phyloP scores from a whole-genome alignment of 495 filamentous ascomycete species.

The Bacidia gigantensis region DNA sequence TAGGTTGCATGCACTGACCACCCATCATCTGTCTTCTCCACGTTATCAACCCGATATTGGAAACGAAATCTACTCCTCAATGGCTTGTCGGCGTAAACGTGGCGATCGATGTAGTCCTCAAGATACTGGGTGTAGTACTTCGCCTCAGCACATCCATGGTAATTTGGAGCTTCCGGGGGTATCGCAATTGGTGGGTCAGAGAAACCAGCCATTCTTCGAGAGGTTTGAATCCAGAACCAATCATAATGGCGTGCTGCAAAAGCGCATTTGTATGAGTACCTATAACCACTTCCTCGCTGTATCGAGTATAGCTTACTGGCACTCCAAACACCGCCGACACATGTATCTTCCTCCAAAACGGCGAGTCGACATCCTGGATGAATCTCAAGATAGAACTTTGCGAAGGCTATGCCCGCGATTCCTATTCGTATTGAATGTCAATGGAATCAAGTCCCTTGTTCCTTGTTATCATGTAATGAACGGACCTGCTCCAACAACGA shows the following conservation, averaged over 20 bases:
- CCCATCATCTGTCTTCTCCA: conserved; percentile 18
- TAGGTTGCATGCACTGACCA: conserved; percentile 16
- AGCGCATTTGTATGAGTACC: background rate
- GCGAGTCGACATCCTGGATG: conserved; percentile 22
- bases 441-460: no score
- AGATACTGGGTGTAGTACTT: conserved; percentile 31
- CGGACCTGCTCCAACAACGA: background rate
- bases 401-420: conserved; percentile 20
- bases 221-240: conserved; percentile 30
- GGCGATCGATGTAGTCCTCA: conserved; percentile 26
- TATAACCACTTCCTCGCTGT: background rate
- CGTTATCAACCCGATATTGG: conserved; percentile 18
- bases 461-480: no score
- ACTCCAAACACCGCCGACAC: conserved; percentile 26
- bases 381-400: conserved; percentile 24
- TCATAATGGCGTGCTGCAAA: conserved; percentile 22
- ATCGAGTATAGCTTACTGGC: conserved; percentile 12
- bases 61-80: conserved; percentile 23
- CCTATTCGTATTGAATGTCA: conserved; percentile 1
- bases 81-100: conserved; percentile 20
- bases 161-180: conserved; percentile 20
- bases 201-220: conserved; percentile 25
- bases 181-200: conserved; percentile 24
- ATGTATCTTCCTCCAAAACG: conserved; percentile 21
- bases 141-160: conserved; percentile 25